Conservation (phyloP, 163 green algal genomes). For the Trebouxia gelatinosa region DNA sequence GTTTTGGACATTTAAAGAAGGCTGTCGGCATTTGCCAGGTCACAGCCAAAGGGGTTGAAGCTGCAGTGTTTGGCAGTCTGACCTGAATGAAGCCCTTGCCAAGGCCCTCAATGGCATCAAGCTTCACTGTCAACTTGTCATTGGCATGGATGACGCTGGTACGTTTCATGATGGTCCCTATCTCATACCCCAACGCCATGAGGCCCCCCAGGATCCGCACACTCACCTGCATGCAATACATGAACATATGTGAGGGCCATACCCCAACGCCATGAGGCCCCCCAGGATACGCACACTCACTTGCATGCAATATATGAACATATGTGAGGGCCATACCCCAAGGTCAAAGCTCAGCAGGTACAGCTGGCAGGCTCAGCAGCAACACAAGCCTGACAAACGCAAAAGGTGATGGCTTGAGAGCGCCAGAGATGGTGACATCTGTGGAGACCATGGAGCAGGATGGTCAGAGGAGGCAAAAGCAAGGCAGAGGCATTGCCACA, state of each 20-base stretch:
- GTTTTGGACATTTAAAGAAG: background rate
- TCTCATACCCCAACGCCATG: slow-evolving; percentile 96
- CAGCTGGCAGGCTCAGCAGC: slow-evolving; percentile 50
- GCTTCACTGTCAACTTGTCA: slow-evolving; percentile 75
- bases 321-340: background rate
- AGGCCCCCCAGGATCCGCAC: slow-evolving; percentile 93
- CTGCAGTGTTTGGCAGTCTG: too few species aligned
- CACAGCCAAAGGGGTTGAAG: too few species aligned
- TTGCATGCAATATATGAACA: background rate
- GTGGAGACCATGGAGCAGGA: too few species aligned
- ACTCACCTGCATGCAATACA: slow-evolving; percentile 49
- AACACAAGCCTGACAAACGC: too few species aligned
- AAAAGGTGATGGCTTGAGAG: too few species aligned
- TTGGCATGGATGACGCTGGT: slow-evolving; percentile 51
- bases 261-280: background rate
- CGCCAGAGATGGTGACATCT: too few species aligned
- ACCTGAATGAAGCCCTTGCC: slow-evolving; percentile 74
- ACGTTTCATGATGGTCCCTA: slow-evolving; percentile 87
- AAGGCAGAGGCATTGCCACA: too few species aligned
- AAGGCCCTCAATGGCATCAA: slow-evolving; percentile 89
- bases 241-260: background rate
- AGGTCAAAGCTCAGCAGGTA: slow-evolving; percentile 34
- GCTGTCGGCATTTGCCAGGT: too few species aligned
- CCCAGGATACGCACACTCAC: background rate
- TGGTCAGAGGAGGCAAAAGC: too few species aligned